Evolutionary conservation across 345 rosid species (phyloP), one percentile per base, ranked within the genome.

Genomic region (Adansonia digitata): DNA sequence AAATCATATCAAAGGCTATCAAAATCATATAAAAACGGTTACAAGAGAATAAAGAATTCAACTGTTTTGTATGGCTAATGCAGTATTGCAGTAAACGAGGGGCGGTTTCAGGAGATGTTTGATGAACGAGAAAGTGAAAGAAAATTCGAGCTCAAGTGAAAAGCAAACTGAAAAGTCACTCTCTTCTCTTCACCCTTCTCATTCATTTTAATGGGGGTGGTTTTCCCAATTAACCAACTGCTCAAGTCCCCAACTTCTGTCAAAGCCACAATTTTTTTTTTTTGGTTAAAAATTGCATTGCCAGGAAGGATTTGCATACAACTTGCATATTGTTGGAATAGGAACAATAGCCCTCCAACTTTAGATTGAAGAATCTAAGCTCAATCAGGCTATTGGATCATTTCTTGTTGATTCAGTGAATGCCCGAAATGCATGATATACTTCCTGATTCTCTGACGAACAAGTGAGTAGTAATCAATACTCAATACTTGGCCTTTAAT

Each of bases 271-370:
- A 31, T 31, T 13, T 53, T 46, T 46, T 27, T 35, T 18, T n/a
- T n/a, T n/a, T n/a, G 35, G 24, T 59, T 31, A 29, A 48, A 42
- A 69, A 57, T 46, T 75, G n/a, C 77, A 49, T 72, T 35, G 63
- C 63, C 12, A 35, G 1, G 34, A 31, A 31, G 37, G 45, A 52
- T 0, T 15, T 10, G 15, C 43, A 31, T 69, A 31, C n/a, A 31
- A 45, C 49, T 18, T 37, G 12, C 52, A 22, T n/a, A 48, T 11
- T 20, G 71, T 59, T 75, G 79, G 82, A 77, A 71, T 75, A 42
- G 31, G 24, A 13, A 82, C 67, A 77, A 56, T 64, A 7, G n/a
- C 57, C 61, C 68, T 39, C 56, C 80, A 72, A 17, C 57, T 82
- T 69, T 63, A 11, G 46, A 60, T 74, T 65, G 22, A 31, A 48